Evolutionary conservation across 495 filamentous ascomycete genomes (phyloP), one percentile per base, ranked within the genome.

Genomic region (Aspergillus sclerotioniger): DNA sequence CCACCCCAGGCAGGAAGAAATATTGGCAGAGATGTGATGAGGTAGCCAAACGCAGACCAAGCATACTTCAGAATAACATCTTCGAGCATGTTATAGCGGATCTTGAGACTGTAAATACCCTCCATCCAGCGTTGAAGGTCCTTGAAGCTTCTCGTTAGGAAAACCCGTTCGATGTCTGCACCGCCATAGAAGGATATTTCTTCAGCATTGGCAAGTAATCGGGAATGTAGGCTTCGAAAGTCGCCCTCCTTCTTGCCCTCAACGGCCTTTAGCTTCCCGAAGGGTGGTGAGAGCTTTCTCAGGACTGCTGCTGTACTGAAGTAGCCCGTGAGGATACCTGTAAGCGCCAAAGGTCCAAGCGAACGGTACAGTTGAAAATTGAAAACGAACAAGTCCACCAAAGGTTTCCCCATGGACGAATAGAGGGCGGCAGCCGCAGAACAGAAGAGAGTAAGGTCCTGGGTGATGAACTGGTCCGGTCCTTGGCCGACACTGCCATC

Each of bases 141-240:
- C 69, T 86, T 89, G 78, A 96, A 99, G 60, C 92, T 92, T 63
- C 84, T 84, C 59, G 94, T 87, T 10, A 99, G 78, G 71, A 96
- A 94, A 1, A 84, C 80, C 67, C 90, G 91, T 71, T 99, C 95
- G 76, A 91, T 96, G 59, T 91, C 89, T 10, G 92, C 89, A 50
- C 95, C 95, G 29, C 91, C 91, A 65, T 99, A 99, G 71, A 99
- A 99, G 7, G 95, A 94, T n/a, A 99, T 86, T 68, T 99, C 95
- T 74, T 99, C 95, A 20, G 95, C 93, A 69, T 99, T 99, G 28
- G 92, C 92, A 56, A 99, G 91, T 0, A 99, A 78, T 37, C 95
- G 83, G 10, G 93, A 86, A 72, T 99, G 95, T 4, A 97, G 71
- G 8, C 88, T 86, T 58, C 94, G 82, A 73, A 98, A 98, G 59